Evolutionary conservation across 495 filamentous ascomycete genomes (phyloP), one percentile per base, ranked within the genome.

Genomic region (Neurospora intermedia): DNA sequence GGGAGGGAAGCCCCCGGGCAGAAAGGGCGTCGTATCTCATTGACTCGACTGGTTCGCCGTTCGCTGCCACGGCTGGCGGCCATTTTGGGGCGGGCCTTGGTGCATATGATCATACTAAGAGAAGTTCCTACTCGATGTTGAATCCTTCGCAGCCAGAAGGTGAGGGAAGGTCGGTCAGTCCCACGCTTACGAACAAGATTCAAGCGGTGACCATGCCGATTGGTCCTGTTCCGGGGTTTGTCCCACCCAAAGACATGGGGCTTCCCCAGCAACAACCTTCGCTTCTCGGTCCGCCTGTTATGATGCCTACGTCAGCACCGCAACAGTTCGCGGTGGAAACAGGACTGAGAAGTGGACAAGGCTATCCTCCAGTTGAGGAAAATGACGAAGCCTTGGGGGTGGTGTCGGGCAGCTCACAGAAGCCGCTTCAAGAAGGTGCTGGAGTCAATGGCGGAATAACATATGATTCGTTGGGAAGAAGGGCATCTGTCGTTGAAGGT

Each of bases 1-100:
- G 81, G 73, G 88, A 89, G 59, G 88, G 88, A 42, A 92, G 88
- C 69, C 88, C 88, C 10, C 78, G 83, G 73, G 81, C 82, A 35
- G 80, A 85, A 76, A 23, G 83, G 73, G 71, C 80, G 38, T 40
- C 46, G 11, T 20, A 54, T 13, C n/a, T 54, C 23, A 23, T 27
- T 35, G 54, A 62, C 7, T 27, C 54, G 48, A 11, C 48, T 62
- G 27, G 54, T 16, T 62, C 54, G 11, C 54, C 54, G 0, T 62
- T 62, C 7, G 54, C 54, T 31, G 3, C 27, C 0, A 62, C 54
- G 15, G 31, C 54, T 3, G 54, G 54, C 6, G 54, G 54, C 0
- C 54, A 62, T 16, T 62, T 35, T 15, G 54, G 27, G 6, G 54
- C 27, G 23, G 54, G 54, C 10, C 48, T 62, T 35, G 54, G 48